phyloP scores from a whole-genome alignment of 495 filamentous ascomycete species.

The Trichoderma parareesei region DNA sequence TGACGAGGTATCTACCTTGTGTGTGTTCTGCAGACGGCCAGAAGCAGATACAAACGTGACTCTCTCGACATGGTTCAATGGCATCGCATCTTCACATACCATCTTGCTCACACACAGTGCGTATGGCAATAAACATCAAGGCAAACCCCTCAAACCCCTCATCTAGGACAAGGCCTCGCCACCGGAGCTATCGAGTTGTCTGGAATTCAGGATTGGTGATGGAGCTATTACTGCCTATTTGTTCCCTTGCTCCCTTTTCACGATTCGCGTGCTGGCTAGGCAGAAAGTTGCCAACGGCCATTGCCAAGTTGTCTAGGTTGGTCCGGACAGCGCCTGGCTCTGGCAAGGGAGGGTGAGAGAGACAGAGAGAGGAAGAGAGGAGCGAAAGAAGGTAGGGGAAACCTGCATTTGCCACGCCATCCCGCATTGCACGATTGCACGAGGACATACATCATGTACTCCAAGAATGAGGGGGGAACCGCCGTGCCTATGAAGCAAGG shows the following conservation, averaged over 20 bases:
- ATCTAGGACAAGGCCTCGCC: neutral
- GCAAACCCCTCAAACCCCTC: neutral
- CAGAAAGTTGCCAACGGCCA: no score
- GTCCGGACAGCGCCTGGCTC: neutral
- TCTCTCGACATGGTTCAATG: no score
- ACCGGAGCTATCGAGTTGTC: neutral
- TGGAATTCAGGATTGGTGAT: neutral
- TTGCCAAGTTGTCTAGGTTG: neutral
- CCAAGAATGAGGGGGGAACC: conserved; percentile 2
- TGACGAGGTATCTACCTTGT: no score
- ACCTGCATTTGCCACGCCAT: neutral
- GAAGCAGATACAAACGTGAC: no score
- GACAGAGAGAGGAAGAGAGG: neutral
- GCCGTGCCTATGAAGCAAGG: neutral
- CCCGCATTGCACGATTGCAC: no score
- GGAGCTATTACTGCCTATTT: neutral
- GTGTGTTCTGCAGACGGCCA: no score
- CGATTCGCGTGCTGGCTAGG: neutral
- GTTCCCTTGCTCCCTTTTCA: neutral
- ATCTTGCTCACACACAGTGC: no score
- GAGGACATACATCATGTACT: neutral
- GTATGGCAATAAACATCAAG: no score
- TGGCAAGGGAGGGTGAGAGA: neutral
- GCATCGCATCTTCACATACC: no score
- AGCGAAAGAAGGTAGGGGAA: no score